phyloP scores from a whole-genome alignment of 148 eudicot genomes.

The Salicornia ramosissima region DNA sequence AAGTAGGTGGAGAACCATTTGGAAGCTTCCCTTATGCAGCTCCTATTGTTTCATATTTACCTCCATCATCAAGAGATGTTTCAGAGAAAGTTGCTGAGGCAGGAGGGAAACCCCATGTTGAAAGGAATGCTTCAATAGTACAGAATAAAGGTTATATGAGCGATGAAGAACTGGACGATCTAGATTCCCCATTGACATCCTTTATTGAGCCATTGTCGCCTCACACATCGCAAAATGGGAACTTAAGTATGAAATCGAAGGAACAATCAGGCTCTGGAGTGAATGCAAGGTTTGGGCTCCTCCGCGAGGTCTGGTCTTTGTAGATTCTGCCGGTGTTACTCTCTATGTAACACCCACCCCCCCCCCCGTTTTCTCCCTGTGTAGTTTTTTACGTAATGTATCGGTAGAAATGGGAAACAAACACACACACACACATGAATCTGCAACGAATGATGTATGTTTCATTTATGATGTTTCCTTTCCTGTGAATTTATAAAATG shows the following conservation, averaged over 20 bases:
- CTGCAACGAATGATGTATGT: constrained; percentile 4
- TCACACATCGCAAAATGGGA: constrained; percentile 23
- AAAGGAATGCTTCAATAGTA: constrained; percentile 47
- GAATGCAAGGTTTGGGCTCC: constrained; percentile 65
- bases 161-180: constrained; percentile 76
- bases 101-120: constrained; percentile 37
- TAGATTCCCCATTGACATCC: constrained; percentile 55
- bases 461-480: not conserved
- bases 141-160: constrained; percentile 88
- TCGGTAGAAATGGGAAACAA: not conserved
- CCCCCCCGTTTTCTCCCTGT: not conserved
- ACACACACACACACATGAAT: not conserved
- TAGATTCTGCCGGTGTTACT: constrained; percentile 18
- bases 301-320: constrained; percentile 72
- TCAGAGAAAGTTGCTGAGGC: constrained; percentile 68
- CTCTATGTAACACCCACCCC: not conserved
- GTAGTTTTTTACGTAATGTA: constrained; percentile 13
- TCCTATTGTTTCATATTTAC: constrained; percentile 43
- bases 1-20: constrained; percentile 43
- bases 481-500: not conserved
- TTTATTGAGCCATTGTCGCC: constrained; percentile 43
- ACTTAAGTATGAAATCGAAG: constrained; percentile 17
- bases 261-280: constrained; percentile 25
- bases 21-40: constrained; percentile 66
- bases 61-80: constrained; percentile 51